Percentiles rank a stretch among this genome's conserved stretches.
Conservation (phyloP, 805 yeast species). For the Yarrowia yakushimensis region DNA sequence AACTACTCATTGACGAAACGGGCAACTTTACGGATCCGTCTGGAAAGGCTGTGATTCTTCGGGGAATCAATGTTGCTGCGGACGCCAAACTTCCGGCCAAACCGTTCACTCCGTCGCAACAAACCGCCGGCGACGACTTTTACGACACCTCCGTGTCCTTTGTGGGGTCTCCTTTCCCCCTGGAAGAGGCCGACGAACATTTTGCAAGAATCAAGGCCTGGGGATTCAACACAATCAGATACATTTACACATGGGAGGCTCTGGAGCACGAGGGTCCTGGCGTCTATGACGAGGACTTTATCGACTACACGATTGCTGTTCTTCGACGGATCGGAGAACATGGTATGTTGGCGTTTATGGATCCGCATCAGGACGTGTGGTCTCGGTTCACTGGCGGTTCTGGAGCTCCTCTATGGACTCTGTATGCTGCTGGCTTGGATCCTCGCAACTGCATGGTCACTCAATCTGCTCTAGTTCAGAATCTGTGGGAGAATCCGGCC, state of each 20-base stretch:
- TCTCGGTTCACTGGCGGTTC: constrained; percentile 83
- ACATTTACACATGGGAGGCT: constrained; percentile 87
- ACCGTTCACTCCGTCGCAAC: constrained; percentile 42
- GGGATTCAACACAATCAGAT: constrained; percentile 79
- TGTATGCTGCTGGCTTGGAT: constrained; percentile 81
- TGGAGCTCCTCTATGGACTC: constrained; percentile 93
- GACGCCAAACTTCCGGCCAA: constrained; percentile 63
- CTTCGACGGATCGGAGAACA: constrained; percentile 53
- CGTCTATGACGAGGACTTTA: constrained; percentile 68
- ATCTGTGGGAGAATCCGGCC: constrained; percentile 44
- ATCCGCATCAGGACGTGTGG: constrained; percentile 96
- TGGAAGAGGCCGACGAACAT: constrained; percentile 69
- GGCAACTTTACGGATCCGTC: constrained; percentile 58
- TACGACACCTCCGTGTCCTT: constrained; percentile 77
- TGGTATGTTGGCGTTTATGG: constrained; percentile 75
- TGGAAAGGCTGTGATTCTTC: constrained; percentile 60
- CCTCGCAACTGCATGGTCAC: constrained; percentile 64
- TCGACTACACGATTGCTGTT: constrained; percentile 63
- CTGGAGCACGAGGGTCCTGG: constrained; percentile 87
- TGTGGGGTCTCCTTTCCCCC: constrained; percentile 75
- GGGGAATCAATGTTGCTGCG: constrained; percentile 81
- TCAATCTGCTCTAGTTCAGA: constrained; percentile 75
- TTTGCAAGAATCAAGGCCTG: constrained; percentile 65
- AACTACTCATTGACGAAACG: constrained; percentile 30
- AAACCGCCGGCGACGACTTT: constrained; percentile 43